phyloP scores from a whole-genome alignment of 306 rosid species.

The Sindora glabra region DNA sequence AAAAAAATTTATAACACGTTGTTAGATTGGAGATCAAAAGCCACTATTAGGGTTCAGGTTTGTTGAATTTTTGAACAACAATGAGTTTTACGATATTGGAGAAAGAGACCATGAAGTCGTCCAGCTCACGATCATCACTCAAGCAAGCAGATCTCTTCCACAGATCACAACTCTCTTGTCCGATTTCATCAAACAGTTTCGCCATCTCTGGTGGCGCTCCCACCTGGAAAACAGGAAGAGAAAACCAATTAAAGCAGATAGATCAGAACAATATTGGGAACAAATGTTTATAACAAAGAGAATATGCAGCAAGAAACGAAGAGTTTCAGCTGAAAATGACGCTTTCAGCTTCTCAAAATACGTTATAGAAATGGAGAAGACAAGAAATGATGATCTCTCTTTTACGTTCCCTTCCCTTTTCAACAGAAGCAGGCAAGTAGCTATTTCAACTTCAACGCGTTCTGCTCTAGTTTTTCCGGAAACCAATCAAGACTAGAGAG shows the following conservation, averaged over 20 bases:
- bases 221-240: slow-evolving; percentile 29
- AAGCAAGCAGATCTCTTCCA: slow-evolving; percentile 21
- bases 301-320: not conserved
- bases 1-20: not conserved
- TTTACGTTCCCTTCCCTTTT: no score
- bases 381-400: no score
- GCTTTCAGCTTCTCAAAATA: not conserved
- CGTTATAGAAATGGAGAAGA: not conserved
- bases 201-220: slow-evolving; percentile 63
- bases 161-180: slow-evolving; percentile 18
- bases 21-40: not conserved
- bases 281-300: not conserved
- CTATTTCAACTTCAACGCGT: no score
- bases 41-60: slow-evolving; percentile 25
- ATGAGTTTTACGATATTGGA: not conserved
- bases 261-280: not conserved
- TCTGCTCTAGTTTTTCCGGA: not conserved
- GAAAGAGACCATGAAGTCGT: slow-evolving; percentile 59
- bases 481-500: not conserved
- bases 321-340: not conserved
- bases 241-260: not conserved
- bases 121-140: slow-evolving; percentile 70
- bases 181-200: slow-evolving; percentile 36
- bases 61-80: not conserved
- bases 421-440: no score